A percentile compares a stretch with the other conserved stretches of the same genome.
Evolutionary conservation across 2,329 filamentous ascomycete species (phyloP).

Genomic region (Trichoderma endophyticum): DNA sequence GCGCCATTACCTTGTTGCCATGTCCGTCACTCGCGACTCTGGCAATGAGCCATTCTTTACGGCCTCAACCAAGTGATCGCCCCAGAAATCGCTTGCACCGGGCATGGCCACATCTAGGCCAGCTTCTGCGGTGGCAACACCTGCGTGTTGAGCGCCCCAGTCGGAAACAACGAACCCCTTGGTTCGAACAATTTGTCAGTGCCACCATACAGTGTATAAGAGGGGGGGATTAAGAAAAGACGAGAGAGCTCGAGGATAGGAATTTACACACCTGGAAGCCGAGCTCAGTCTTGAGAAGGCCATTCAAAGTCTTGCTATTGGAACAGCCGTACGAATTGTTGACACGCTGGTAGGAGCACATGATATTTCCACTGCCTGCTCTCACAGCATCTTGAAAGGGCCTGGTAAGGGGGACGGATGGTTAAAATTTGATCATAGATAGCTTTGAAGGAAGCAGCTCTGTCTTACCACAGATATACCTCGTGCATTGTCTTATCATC

Average conservation of each 20-base stretch:
- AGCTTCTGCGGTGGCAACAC: conserved; percentile 58
- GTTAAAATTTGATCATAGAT: not conserved
- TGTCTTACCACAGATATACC: conserved; percentile 59
- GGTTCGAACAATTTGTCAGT: conserved; percentile 23
- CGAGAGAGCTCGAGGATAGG: not conserved
- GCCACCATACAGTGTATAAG: not conserved
- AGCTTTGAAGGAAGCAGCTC: not conserved
- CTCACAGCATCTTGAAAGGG: conserved; percentile 66
- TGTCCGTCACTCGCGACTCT: conserved; percentile 56
- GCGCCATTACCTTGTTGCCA: conserved; percentile 46
- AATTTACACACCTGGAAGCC: conserved; percentile 44
- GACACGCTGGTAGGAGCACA: conserved; percentile 66
- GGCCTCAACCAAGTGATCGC: conserved; percentile 53
- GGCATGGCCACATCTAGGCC: conserved; percentile 75
- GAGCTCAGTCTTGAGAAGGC: conserved; percentile 60
- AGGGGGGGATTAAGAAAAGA: not conserved
- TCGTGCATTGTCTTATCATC: conserved; percentile 61
- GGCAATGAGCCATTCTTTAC: conserved; percentile 60
- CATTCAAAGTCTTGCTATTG: conserved; percentile 65
- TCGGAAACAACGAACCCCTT: conserved; percentile 64
- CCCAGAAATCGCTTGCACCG: conserved; percentile 39
- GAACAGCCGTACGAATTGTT: conserved; percentile 71
- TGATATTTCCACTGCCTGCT: conserved; percentile 55
- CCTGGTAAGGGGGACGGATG: conserved; percentile 37
- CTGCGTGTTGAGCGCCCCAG: conserved; percentile 65